Evolutionary conservation across 2,329 filamentous ascomycete species (phyloP).

Genomic region (Cladosporium sphaerospermum): DNA sequence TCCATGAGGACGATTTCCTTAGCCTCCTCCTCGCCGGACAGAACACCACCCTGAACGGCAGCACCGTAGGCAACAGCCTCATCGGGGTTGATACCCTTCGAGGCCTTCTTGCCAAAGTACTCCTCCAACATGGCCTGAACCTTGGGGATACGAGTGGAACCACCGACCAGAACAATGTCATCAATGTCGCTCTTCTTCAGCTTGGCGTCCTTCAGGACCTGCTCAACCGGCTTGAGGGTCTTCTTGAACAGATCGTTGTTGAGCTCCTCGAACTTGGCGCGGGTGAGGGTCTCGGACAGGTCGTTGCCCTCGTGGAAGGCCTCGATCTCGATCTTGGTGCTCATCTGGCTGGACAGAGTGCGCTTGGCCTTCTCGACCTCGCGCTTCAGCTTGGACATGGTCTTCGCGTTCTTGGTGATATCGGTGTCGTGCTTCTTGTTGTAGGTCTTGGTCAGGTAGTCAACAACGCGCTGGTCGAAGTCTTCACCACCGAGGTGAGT

Average conservation of each 20-base stretch:
- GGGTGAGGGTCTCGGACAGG: conserved; percentile 96
- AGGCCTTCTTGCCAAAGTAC: conserved; percentile 96
- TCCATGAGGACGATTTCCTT: conserved; percentile 73
- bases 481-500: conserved; percentile 98
- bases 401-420: conserved; percentile 89
- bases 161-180: conserved; percentile 96
- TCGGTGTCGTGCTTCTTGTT: conserved; percentile 97
- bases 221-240: conserved; percentile 96
- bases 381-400: conserved; percentile 99
- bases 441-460: conserved; percentile 92
- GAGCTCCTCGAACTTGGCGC: conserved; percentile 98
- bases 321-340: conserved; percentile 68
- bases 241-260: conserved; percentile 99
- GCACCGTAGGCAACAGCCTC: conserved; percentile 98
- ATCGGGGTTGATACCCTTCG: conserved; percentile 99
- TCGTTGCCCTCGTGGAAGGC: conserved; percentile 94
- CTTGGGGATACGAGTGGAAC: conserved; percentile 98
- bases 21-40: conserved; percentile 71
- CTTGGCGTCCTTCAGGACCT: conserved; percentile 97
- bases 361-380: conserved; percentile 99
- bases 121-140: conserved; percentile 91
- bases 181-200: conserved; percentile 92
- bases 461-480: conserved; percentile 97
- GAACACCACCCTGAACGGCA: conserved; percentile 91
- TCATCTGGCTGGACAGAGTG: conserved; percentile 56